phyloP scores from a whole-genome alignment of 2,329 filamentous ascomycete genomes.

The Periconia sp. region DNA sequence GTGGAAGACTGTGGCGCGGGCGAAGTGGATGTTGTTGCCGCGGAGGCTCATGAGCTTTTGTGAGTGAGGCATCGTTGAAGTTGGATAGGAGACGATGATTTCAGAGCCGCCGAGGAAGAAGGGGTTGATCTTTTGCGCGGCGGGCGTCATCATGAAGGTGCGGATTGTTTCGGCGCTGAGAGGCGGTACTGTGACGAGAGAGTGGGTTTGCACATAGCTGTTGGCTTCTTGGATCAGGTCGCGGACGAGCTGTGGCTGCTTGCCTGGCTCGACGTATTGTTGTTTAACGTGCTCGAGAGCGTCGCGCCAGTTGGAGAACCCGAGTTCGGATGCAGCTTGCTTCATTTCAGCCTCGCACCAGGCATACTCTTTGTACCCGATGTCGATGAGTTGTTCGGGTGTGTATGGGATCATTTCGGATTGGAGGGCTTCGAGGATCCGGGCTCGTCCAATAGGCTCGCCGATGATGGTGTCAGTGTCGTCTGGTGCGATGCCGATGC shows the following conservation, averaged over 20 bases:
- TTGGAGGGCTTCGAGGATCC: conserved; percentile 55
- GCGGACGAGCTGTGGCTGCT: conserved; percentile 56
- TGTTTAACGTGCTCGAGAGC: conserved; percentile 61
- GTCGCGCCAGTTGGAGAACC: conserved; percentile 54
- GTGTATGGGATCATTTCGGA: conserved; percentile 62
- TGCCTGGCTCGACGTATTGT: conserved; percentile 55
- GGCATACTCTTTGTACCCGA: conserved; percentile 54
- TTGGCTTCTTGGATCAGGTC: conserved; percentile 56
- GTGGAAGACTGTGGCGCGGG: conserved; percentile 62
- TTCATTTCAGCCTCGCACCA: conserved; percentile 62
- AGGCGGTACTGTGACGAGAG: conserved; percentile 58
- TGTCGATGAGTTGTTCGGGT: conserved; percentile 57
- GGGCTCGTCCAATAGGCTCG: conserved; percentile 57
- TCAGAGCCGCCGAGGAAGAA: conserved; percentile 61
- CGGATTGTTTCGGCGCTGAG: conserved; percentile 57
- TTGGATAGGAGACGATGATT: conserved; percentile 61
- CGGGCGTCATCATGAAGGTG: conserved; percentile 60
- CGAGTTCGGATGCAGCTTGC: conserved; percentile 52
- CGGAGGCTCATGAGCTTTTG: conserved; percentile 63
- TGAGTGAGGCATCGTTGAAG: conserved; percentile 54
- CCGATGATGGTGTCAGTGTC: conserved; percentile 57
- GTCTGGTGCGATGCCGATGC: conserved; percentile 50
- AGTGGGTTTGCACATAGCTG: conserved; percentile 55
- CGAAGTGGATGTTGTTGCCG: conserved; percentile 61
- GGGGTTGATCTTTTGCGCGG: conserved; percentile 57